Base-by-base conservation (phyloP, 2,329 filamentous ascomycete genomes). In the Pleurostoma richardsiae region DNA sequence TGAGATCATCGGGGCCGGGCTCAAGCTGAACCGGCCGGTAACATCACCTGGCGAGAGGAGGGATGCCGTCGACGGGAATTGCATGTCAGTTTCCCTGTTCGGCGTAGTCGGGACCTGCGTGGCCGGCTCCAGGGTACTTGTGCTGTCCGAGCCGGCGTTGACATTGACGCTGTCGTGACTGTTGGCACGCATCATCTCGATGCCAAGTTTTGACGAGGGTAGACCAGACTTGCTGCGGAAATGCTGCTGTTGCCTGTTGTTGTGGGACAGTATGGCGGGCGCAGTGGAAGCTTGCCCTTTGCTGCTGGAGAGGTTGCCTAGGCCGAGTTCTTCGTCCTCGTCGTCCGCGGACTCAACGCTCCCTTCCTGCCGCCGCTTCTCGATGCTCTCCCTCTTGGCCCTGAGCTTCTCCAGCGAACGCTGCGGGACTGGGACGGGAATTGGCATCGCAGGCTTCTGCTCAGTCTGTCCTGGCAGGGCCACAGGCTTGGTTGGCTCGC, bases 151-250 rank as follows among this genome's bases (percentile, higher is more conserved):
- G 8, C 68, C 65, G 6, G 38, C 43, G 39, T 52, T 49, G 10
- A 77, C 44, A 1, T 72, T 72, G 46, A 88, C 80, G 59, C 91
- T 96, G 42, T 95, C 92, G 57, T 92, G 86, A 60, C 90, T 96
- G 64, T 96, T 95, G 26, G 92, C 95, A 42, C 92, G 83, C 89
- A 96, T 92, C 92, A 97, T 96, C 65, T 97, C 92, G 43, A 90
- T 94, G 2, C 90, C 90, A 2, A 97, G 79, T 65, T 96, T 96
- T 1, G 90, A 96, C 45, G 86, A 88, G 10, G 87, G 85, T 28
- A 88, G 76, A 36, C 75, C 73, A 11, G 71, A 68, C 53, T 83
- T 82, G 49, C 69, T 72, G 36, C 79, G 72, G 39, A 71, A 64
- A 65, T 86, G 67, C 69, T 64, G 60, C 2, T 56, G 52, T 10